Base-by-base conservation (phyloP, 306 rosid genomes). In the Dryas octopetala region DNA sequence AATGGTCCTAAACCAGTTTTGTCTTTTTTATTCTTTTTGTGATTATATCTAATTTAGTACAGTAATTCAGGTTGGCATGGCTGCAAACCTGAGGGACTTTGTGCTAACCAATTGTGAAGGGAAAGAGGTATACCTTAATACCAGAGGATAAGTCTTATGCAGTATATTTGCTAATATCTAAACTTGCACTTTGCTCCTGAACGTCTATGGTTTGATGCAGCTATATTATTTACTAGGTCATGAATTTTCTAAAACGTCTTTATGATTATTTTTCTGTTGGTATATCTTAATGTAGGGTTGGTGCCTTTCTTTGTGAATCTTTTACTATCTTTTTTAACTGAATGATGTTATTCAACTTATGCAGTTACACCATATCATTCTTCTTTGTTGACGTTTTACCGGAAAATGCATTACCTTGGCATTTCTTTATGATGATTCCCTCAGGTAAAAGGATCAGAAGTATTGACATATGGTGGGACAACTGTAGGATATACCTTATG, bases 361-460 rank as follows among this genome's bases (percentile, higher is more conserved):
- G 14, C 62, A 5, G 10, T 12, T 46, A 1, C 28, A 57, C 46
- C 13, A 44, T 47, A 4, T 5, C 32, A 4, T 32, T 40, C 7
- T 38, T 64, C 45, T 17, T 19, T 19, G 19, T 52, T 43, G 10
- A 60, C 55, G 26, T 62, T 53, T 23, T 46, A 61, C 58, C 54
- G 40, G 43, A 60, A 72, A 61, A 68, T 19, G 51, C 64, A 48
- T 44, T 28, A 46, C 16, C 38, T 68, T 74, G 66, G 48, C 58
- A 66, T 62, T 70, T 32, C 8, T 49, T 48, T 75, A 28, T 62
- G 41, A 70, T 67, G 75, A 9, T 82, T 58, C 66, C 7, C 59
- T 62, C 89, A 95, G 98, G 93, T 90, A 28, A 95, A 95, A 84
- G 97, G 97, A 50, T 91, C 95, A 32, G 96, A 95, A 80, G 73